Evolutionary conservation across 768 basidiomycete species (phyloP).

Genomic region (Tephrocybe sp.): DNA sequence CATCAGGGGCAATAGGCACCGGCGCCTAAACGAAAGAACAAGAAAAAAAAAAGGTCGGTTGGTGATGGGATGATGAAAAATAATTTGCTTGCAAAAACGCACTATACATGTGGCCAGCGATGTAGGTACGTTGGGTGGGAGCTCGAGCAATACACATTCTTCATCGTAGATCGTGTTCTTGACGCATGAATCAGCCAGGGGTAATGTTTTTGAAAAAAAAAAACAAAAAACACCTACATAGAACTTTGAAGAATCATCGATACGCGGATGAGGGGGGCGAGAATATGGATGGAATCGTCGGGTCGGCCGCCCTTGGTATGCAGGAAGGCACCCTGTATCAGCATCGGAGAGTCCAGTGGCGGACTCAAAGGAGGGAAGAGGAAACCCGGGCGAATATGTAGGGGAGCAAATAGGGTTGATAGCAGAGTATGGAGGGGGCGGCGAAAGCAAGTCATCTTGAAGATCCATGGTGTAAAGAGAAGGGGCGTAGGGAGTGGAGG

Average conservation of each 20-base stretch:
- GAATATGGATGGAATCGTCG: background rate
- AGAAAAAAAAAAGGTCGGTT: background rate
- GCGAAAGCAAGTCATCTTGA: background rate
- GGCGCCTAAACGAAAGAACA: background rate
- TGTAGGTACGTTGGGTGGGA: background rate
- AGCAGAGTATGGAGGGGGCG: background rate
- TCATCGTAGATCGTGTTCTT: background rate
- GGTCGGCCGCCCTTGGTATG: background rate
- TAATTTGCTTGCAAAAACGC: background rate
- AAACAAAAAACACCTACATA: background rate
- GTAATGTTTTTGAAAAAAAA: background rate
- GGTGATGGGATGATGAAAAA: background rate
- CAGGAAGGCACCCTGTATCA: background rate
- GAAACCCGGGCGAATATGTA: background rate
- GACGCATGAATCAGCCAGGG: no score
- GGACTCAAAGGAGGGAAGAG: background rate
- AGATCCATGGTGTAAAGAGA: background rate
- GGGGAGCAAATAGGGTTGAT: background rate
- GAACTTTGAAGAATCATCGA: background rate
- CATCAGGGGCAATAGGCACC: background rate
- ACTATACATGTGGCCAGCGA: background rate
- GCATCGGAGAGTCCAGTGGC: background rate
- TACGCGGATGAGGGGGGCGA: background rate
- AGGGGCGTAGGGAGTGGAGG: background rate
- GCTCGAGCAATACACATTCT: background rate